phyloP scores from a whole-genome alignment of 2,329 filamentous ascomycete species.

The Colletotrichum sp. region DNA sequence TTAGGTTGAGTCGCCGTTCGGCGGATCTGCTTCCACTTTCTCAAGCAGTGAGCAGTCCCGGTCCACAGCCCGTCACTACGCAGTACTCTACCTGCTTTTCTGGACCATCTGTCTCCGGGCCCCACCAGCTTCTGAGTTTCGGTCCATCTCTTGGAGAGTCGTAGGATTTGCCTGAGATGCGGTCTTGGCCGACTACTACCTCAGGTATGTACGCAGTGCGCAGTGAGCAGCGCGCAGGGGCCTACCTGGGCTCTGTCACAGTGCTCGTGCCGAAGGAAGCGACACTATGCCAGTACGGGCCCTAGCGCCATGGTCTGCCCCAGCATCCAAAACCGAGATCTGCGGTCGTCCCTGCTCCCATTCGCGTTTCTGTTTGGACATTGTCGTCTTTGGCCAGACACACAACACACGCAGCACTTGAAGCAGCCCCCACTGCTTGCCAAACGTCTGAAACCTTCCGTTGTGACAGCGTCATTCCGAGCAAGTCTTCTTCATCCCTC shows the following conservation, averaged over 20 bases:
- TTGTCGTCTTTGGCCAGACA: neutral
- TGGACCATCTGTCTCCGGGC: neutral
- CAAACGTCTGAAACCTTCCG: constrained; percentile 14
- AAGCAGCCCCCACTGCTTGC: constrained; percentile 12
- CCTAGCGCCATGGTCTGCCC: neutral
- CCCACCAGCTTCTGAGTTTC: neutral
- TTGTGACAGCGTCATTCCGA: constrained; percentile 1
- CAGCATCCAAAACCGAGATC: neutral
- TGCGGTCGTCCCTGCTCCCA: neutral
- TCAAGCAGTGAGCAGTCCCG: neutral
- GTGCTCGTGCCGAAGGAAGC: neutral
- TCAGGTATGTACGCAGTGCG: no score
- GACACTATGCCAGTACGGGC: neutral
- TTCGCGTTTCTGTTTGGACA: neutral
- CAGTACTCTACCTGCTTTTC: neutral
- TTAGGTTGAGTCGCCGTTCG: neutral
- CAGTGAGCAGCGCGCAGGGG: neutral
- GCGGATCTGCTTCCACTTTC: neutral
- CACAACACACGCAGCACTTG: neutral
- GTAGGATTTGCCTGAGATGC: neutral
- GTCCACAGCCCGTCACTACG: neutral
- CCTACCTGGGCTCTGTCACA: neutral
- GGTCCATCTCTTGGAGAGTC: neutral
- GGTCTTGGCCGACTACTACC: neutral
- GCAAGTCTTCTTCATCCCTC: neutral